Evolutionary conservation across 768 basidiomycete genomes (phyloP), one percentile per base, ranked within the genome.

Genomic region (Boletus barrowsii): DNA sequence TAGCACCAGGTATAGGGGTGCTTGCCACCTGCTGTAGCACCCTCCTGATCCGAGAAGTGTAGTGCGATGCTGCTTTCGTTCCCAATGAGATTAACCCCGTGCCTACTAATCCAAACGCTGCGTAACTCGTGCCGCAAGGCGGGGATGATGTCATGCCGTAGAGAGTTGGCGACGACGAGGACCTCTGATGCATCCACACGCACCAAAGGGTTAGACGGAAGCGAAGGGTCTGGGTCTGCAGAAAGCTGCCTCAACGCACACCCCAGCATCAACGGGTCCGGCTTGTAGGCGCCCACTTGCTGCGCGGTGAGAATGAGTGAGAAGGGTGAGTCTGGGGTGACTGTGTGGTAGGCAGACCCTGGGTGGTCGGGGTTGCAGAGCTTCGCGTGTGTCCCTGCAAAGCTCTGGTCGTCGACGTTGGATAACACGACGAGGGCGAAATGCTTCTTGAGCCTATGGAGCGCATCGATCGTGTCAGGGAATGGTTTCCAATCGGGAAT

Each of bases 351-450:
- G 74, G 51, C 68, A 14, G 66, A 60, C 8, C 51, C 56, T 15
- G 51, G 53, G 43, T 58, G 42, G 50, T 47, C 47, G 0, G 44
- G n/a, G 29, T 51, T 46, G 55, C 60, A 59, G 39, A 90, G 79
- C 46, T 76, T 75, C 18, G 72, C 69, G 44, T 84, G 83, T 0
- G 87, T 89, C 57, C 76, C 71, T 4, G 77, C 72, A 64, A 89
- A 88, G 32, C 86, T 85, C 22, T 61, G 64, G 53, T 77, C 77
- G 59, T 91, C 88, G 63, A 90, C 83, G 68, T 91, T 90, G 59
- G 87, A 89, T 37, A 90, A 76, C 6, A 89, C 85, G 55, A 83
- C 77, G 54, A 90, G 83, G 51, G 83, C 84, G 73, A 81, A 90
- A 63, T 80, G 78, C 52, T 76, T 74, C 36, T 85, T 76, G 48